Evolutionary conservation across 2,329 filamentous ascomycete genomes (phyloP), one percentile per base, ranked within the genome.

Genomic region (Fonsecaea multimorphosa): DNA sequence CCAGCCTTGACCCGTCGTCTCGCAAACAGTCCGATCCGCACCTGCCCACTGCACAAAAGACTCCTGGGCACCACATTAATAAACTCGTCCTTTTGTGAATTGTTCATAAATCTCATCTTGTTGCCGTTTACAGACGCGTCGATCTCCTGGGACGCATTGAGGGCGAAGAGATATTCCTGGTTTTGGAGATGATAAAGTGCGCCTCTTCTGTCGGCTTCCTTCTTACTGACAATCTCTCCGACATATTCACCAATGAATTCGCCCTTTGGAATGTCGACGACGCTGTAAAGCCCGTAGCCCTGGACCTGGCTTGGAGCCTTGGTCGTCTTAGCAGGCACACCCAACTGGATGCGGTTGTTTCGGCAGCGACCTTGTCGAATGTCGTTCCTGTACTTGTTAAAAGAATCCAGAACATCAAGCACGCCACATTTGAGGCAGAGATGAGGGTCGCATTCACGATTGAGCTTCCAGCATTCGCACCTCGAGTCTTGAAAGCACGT

Each of bases 241-340:
- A 87, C 87, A 75, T 95, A 95, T 75, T 95, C 92, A 34, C 91
- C 89, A 19, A 95, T 82, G 70, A 91, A 94, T n/a, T 91, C 88
- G 59, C 89, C 87, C 66, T 85, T 83, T 2, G 80, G 80, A 66
- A 92, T 87, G 61, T 87, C 81, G 73, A 92, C 88, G 3, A 87
- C 89, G 1, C 89, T 84, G 73, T 90, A 94, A 0, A 95, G 81
- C 0, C 91, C 92, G 68, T 92, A 92, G 0, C 91, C 91, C 57
- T 72, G 71, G 2, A 74, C 70, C 67, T 87, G 86, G 54, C 90
- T 93, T 61, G 88, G 83, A 1, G 91, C 92, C 4, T 93, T 80
- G 2, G 91, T 77, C 0, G 92, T 86, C 2, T 85, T 83, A 73
- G 89, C 91, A 27, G 85, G 80, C 3, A 86, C 80, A 14, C 87